phyloP scores from a whole-genome alignment of 2,329 filamentous ascomycete species.

The Triangularia setosa region DNA sequence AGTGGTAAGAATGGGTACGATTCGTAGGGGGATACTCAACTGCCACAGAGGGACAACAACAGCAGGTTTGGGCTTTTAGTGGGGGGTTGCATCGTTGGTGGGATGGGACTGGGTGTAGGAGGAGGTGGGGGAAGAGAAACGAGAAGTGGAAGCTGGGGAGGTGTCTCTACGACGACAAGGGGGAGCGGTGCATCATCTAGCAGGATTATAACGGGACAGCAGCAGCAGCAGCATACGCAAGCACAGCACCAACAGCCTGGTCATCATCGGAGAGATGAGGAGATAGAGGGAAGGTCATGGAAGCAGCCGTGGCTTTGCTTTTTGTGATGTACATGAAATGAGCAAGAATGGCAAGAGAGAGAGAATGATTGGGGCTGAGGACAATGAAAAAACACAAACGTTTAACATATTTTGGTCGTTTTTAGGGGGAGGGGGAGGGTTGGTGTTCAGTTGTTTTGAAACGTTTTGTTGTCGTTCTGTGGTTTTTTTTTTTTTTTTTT shows the following conservation, averaged over 20 bases:
- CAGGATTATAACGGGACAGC: not conserved
- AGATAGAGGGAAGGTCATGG: not conserved
- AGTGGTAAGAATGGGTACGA: slow-evolving; percentile 6
- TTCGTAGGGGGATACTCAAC: slow-evolving; percentile 1
- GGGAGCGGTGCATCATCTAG: not conserved
- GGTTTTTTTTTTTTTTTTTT: not conserved
- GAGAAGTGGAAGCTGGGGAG: not conserved
- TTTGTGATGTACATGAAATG: slow-evolving; percentile 1
- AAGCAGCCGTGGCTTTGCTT: slow-evolving; percentile 4
- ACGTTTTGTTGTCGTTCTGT: not conserved
- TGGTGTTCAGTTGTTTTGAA: not conserved
- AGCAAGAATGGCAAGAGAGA: not conserved
- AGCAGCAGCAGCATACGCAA: not conserved
- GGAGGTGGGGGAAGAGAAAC: not conserved
- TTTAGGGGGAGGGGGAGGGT: not conserved
- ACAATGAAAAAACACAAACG: not conserved
- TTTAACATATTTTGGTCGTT: not conserved
- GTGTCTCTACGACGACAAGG: not conserved
- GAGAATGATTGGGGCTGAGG: not conserved
- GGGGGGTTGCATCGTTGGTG: not conserved
- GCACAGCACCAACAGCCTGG: not conserved
- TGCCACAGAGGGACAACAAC: not conserved
- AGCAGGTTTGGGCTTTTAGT: not conserved
- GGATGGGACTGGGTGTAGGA: not conserved
- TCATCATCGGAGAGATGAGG: not conserved